Evolutionary conservation across 2,329 filamentous ascomycete genomes (phyloP), one percentile per base, ranked within the genome.

Genomic region (Daldinia eschscholtzii): DNA sequence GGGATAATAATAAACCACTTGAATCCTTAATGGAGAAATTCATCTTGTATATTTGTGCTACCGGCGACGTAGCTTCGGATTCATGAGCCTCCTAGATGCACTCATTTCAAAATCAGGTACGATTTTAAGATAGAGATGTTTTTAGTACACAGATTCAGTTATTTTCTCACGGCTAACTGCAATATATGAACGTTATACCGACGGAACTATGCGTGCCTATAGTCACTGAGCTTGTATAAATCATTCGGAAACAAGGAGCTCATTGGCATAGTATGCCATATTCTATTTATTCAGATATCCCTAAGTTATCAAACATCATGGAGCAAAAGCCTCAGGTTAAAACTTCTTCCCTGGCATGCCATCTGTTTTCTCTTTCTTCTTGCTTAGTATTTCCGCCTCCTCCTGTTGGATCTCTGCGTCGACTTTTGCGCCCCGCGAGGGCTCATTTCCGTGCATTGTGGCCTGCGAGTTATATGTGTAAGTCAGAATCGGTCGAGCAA

Each of bases 381-480:
- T 75, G 9, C 42, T 68, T 5, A 77, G 12, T 37, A 74, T 48
- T 65, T 75, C 74, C 7, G 68, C 72, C 50, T 77, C 76, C 20
- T 76, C 76, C 0, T 70, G 74, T 50, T 70, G 69, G 28, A 77
- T 76, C 60, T 75, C 71, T 3, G 75, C 75, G 48, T 77, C 76
- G 37, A 70, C 57, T 18, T 65, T 66, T 6, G 76, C 75, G 5
- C 76, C 76, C 28, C 58, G 55, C 0, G 76, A 77, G 1, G 76
- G 76, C 50, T 74, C 52, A 10, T 76, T 70, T 1, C 75, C 74
- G 26, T 77, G 66, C 68, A 74, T 70, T 0, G 67, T 73, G 3
- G 76, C 76, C 76, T 77, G n/a, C 20, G 35, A n/a, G 44, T 39
- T 3, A 10, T 0, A 18, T 53, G 28, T 48, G 6, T 64, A 7